A percentile compares a stretch with the other conserved stretches of the same genome.
Evolutionary conservation across 2,329 filamentous ascomycete species (phyloP).

Genomic region (Aspergillus piperis): DNA sequence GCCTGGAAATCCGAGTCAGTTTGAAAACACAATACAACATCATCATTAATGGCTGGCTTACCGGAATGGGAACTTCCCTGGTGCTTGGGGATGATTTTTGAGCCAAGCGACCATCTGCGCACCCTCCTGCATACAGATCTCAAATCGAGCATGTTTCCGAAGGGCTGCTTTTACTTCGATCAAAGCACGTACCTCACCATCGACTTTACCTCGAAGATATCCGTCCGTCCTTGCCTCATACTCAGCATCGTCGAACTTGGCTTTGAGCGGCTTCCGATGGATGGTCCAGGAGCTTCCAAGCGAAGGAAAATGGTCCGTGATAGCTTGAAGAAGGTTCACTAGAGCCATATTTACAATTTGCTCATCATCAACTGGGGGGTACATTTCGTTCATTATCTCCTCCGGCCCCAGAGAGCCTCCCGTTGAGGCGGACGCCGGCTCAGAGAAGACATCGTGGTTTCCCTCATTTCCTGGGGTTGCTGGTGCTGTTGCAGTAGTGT

Average conservation of each 20-base stretch:
- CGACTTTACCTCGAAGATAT: background rate
- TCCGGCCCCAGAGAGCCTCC: background rate
- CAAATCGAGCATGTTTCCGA: background rate
- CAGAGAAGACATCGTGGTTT: background rate
- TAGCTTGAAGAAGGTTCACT: background rate
- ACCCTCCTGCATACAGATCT: background rate
- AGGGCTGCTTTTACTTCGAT: background rate
- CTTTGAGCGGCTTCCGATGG: background rate
- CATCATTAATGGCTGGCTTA: background rate
- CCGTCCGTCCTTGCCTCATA: background rate
- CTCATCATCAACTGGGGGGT: background rate
- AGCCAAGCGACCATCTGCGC: background rate
- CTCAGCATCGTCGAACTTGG: background rate
- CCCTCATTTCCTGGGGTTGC: background rate
- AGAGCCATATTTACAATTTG: background rate
- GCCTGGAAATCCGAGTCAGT: background rate
- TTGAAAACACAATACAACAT: no score
- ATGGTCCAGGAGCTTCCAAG: background rate
- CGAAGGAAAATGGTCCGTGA: background rate
- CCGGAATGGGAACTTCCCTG: background rate
- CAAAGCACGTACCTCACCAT: background rate
- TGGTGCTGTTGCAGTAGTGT: background rate
- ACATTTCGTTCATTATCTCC: background rate
- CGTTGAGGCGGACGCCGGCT: rapidly evolving
- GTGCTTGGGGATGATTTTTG: background rate